A percentile compares a stretch with the other conserved stretches of the same genome.
phyloP scores from a whole-genome alignment of 2,329 filamentous ascomycete species.

The Exophiala phaeomuriformis region DNA sequence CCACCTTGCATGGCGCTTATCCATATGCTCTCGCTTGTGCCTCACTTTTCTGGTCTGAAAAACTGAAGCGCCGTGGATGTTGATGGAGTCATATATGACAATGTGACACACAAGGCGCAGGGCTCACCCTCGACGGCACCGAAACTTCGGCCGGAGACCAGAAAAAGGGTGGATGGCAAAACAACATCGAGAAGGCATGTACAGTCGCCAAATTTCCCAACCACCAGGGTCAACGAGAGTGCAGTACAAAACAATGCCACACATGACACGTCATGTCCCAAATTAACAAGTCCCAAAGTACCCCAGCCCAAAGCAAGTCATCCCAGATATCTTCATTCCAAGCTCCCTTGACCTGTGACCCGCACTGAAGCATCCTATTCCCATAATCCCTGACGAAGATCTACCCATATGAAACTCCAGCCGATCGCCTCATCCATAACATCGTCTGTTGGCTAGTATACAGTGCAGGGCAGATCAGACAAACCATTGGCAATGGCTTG shows the following conservation, averaged over 20 bases:
- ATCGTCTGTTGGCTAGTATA: slow-evolving; percentile 10
- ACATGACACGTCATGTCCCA: background rate
- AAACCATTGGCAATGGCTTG: background rate
- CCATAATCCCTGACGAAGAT: background rate
- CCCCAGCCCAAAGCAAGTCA: background rate
- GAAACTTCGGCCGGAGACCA: background rate
- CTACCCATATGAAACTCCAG: background rate
- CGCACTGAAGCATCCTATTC: background rate
- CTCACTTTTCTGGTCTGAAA: background rate
- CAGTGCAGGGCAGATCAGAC: slow-evolving; percentile 4
- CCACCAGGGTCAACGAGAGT: background rate
- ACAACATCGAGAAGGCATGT: background rate
- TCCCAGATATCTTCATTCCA: background rate
- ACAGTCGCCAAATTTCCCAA: background rate
- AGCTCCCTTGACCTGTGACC: background rate
- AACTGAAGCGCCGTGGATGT: no score
- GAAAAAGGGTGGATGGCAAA: background rate
- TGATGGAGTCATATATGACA: no score
- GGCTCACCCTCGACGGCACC: background rate
- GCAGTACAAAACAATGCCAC: background rate
- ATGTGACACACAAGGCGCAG: no score
- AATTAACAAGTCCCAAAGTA: background rate
- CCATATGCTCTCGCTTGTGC: background rate
- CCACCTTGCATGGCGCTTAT: background rate
- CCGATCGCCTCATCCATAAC: slow-evolving; percentile 5